Conservation (phyloP, 495 filamentous ascomycete species). For the Saxophila tyrrhenica region DNA sequence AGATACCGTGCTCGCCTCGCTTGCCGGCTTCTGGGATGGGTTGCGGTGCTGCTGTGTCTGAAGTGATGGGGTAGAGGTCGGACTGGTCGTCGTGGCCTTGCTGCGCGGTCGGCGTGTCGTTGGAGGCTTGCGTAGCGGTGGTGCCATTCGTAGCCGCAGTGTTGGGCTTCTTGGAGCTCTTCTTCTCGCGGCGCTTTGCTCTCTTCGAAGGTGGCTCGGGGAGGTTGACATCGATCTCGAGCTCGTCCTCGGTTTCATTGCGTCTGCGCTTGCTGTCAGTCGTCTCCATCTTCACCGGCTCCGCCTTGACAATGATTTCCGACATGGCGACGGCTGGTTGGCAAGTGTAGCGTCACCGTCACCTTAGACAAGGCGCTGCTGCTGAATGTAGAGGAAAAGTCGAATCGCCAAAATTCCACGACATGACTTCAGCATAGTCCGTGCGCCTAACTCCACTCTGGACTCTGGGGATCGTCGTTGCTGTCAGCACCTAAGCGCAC, state of each 20-base stretch:
- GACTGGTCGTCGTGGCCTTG: background rate
- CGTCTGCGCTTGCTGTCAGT: constrained; percentile 29
- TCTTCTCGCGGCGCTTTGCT: constrained; percentile 30
- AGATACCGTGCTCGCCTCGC: constrained; percentile 72
- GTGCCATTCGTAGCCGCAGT: background rate
- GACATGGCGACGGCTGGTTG: background rate
- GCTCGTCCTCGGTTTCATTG: constrained; percentile 37
- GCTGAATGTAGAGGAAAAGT: too few relatives aligned
- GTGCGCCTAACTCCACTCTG: too few relatives aligned
- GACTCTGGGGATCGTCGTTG: too few relatives aligned
- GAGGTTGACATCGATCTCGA: constrained; percentile 77
- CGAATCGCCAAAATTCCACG: too few relatives aligned
- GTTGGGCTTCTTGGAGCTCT: constrained; percentile 24
- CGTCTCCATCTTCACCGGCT: background rate
- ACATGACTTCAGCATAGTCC: too few relatives aligned
- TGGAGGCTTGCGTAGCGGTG: background rate
- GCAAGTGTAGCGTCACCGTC: too few relatives aligned
- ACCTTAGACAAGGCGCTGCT: too few relatives aligned
- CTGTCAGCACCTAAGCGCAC: too few relatives aligned
- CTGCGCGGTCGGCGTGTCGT: background rate
- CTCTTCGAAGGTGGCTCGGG: constrained; percentile 94
- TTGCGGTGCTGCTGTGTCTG: background rate
- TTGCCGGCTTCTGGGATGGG: constrained; percentile 10
- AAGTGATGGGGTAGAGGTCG: constrained; percentile 1
- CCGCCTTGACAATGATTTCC: background rate